Base-by-base conservation (phyloP, 768 basidiomycete species). In the Trametes sanguinea region DNA sequence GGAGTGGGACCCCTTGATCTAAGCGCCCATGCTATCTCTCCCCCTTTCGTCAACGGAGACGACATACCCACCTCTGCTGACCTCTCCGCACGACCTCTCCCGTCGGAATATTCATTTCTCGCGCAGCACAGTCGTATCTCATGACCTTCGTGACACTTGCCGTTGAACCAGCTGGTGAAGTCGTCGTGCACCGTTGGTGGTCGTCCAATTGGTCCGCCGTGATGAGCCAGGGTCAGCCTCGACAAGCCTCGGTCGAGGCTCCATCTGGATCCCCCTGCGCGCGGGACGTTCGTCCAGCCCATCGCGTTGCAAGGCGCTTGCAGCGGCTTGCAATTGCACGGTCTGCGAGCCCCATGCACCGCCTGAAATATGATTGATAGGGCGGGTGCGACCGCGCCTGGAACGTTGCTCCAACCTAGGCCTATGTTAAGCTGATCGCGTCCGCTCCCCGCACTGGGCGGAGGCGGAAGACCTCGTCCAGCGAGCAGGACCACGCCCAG, bases 251-350 rank as follows among this genome's bases (percentile, higher is more conserved):
- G 56, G 17, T 40, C 57, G 10, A 27, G 57, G 30, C 27, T 30
- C 39, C 27, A 32, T 17, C 48, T 51, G 57, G 57, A 51, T 33
- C 39, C 47, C 46, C 13, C 56, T 57, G 56, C 56, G 56, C 37
- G 11, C 22, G 22, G 14, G 27, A n/a, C 22, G n/a, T 29, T 32
- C 48, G 27, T 32, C 14, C 17, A 46, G 17, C 33, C 17, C 35
- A n/a, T n/a, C n/a, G n/a, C n/a, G n/a, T n/a, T 42, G 10, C 35
- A 37, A 37, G 35, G 10, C 6, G 35, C 10, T 37, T 10, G 6
- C 35, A 37, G 35, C 35, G 2, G 11, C 35, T 37, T 37, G 13
- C 30, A 51, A 32, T 29, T n/a, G 48, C 17, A 1, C 22, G 22
- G 22, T 8, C 39, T 45, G 45, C 39, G 13, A 39, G 39, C n/a